Conservation (phyloP, 768 basidiomycete species). For the Trametes cingulata region DNA sequence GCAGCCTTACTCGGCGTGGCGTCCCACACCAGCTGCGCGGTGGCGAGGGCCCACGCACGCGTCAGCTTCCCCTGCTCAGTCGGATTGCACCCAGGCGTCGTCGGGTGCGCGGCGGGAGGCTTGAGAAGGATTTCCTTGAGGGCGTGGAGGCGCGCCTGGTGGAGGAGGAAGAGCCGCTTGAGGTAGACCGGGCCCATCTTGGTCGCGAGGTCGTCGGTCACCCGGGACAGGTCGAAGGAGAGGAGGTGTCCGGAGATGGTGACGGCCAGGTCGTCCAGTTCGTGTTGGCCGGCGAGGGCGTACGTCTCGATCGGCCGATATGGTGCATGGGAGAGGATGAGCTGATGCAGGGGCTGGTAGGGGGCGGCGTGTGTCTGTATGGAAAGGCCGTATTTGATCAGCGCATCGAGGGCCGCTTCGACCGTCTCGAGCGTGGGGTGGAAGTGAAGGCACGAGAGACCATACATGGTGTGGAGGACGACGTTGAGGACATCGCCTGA, state of each 20-base stretch:
- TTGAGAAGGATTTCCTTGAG: conserved; percentile 34
- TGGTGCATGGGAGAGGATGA: conserved; percentile 38
- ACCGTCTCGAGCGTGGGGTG: conserved; percentile 31
- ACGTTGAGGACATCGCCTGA: conserved; percentile 35
- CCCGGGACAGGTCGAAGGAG: conserved; percentile 33
- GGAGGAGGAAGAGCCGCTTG: conserved; percentile 42
- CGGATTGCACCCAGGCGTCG: conserved; percentile 21
- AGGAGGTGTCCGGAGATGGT: conserved; percentile 41
- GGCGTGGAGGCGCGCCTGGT: conserved; percentile 36
- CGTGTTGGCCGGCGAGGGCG: conserved; percentile 39
- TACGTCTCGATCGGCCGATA: conserved; percentile 42
- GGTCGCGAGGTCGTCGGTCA: conserved; percentile 41
- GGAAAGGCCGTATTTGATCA: conserved; percentile 32
- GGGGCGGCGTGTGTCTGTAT: conserved; percentile 30
- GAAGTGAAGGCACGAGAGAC: conserved; percentile 29
- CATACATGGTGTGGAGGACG: conserved; percentile 37
- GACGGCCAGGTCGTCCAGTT: conserved; percentile 42
- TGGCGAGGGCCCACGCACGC: conserved; percentile 34
- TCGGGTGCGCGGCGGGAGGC: conserved; percentile 31
- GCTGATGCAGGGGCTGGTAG: conserved; percentile 31
- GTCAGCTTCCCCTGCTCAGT: conserved; percentile 26
- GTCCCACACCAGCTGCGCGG: conserved; percentile 34
- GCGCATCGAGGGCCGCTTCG: conserved; percentile 27
- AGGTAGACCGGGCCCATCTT: conserved; percentile 45
- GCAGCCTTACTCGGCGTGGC: conserved; percentile 26